A percentile compares a stretch with the other conserved stretches of the same genome.
phyloP scores from a whole-genome alignment of 306 rosid species.

The Datisca glomerata region DNA sequence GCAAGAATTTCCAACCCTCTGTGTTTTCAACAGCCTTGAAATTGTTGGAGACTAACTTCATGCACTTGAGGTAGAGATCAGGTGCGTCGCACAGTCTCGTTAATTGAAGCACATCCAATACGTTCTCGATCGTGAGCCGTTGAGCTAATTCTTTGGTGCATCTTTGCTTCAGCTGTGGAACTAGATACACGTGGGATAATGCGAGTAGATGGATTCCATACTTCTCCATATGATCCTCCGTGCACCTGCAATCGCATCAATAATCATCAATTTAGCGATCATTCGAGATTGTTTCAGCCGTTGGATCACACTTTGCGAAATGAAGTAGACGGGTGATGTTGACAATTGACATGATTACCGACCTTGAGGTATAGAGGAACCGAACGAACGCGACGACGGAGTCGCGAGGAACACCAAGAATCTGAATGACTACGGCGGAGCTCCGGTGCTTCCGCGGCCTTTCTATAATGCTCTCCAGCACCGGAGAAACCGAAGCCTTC shows the following conservation, averaged over 20 bases:
- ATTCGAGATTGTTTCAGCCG: too few relatives aligned
- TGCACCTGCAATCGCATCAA: too few relatives aligned
- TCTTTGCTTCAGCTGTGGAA: constrained; percentile 76
- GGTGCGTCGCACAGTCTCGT: constrained; percentile 88
- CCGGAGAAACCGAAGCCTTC: constrained; percentile 66
- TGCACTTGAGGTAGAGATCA: constrained; percentile 70
- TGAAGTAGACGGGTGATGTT: too few relatives aligned
- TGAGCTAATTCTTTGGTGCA: constrained; percentile 47
- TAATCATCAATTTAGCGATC: too few relatives aligned
- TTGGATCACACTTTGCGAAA: too few relatives aligned
- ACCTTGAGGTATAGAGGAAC: constrained; percentile 70
- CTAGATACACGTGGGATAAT: constrained; percentile 69
- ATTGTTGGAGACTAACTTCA: constrained; percentile 45
- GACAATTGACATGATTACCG: too few relatives aligned
- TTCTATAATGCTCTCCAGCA: constrained; percentile 58
- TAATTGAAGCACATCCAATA: constrained; percentile 75
- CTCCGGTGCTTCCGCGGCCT: constrained; percentile 55
- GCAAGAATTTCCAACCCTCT: constrained; percentile 84
- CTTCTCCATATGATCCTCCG: constrained; percentile 50
- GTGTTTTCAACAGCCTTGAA: constrained; percentile 60
- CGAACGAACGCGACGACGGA: constrained; percentile 59
- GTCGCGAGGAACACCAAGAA: constrained; percentile 69
- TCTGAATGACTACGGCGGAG: constrained; percentile 49
- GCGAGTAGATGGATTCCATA: constrained; percentile 74
- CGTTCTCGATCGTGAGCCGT: constrained; percentile 47